phyloP scores from a whole-genome alignment of 257 asterid species.

The Ehretia macrophylla region DNA sequence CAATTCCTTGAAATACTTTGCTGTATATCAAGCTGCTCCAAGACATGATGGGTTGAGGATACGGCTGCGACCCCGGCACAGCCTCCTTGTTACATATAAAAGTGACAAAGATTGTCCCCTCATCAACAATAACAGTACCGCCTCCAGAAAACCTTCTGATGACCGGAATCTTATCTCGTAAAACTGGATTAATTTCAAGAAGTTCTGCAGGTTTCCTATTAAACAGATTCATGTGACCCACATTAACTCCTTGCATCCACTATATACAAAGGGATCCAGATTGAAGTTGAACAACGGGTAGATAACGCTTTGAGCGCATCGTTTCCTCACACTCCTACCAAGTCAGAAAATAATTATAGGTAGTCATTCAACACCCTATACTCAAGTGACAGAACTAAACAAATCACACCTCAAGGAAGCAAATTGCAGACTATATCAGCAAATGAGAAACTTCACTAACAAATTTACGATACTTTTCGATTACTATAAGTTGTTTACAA shows the following conservation, averaged over 20 bases:
- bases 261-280: too few relatives aligned
- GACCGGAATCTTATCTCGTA: constrained; percentile 75
- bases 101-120: constrained; percentile 66
- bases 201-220: constrained; percentile 78
- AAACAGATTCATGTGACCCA: constrained; percentile 22
- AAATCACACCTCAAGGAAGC: too few relatives aligned
- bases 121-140: constrained; percentile 91
- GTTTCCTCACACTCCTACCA: too few relatives aligned
- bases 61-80: constrained; percentile 59
- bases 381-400: too few relatives aligned
- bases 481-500: too few relatives aligned
- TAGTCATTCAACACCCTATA: too few relatives aligned
- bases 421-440: too few relatives aligned
- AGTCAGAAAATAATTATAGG: too few relatives aligned
- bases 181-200: constrained; percentile 53
- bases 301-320: too few relatives aligned
- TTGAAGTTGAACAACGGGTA: too few relatives aligned
- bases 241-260: constrained; percentile 10
- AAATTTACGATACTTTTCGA: too few relatives aligned
- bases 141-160: constrained; percentile 90
- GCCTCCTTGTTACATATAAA: constrained; percentile 87
- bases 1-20: constrained; percentile 60
- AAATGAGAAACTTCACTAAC: too few relatives aligned
- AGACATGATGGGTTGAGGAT: constrained; percentile 82
- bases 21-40: constrained; percentile 80